These are phyloP conservation scores for Oldenlandia corymbosa DNA, from an alignment of 257 asterid species.

Conservation along the genomic window DNA sequence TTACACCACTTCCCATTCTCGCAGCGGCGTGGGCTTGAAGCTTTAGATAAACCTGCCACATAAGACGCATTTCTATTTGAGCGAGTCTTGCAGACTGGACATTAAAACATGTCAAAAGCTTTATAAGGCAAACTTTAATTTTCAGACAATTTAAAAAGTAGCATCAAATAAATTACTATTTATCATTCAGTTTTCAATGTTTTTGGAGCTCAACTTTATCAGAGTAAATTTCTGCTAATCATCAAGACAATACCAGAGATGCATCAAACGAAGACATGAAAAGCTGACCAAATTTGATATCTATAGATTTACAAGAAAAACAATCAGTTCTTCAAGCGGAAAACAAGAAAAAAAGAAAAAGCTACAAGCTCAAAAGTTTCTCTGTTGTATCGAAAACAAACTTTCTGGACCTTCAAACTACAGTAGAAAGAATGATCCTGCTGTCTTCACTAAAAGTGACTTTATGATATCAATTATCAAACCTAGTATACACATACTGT, in stretches of 20 bases:
- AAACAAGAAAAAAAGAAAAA: neutral
- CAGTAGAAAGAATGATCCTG: neutral
- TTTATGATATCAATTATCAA: neutral
- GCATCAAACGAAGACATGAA: neutral
- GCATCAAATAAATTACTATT: neutral
- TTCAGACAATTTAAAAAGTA: too few species aligned
- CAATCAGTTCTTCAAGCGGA: neutral
- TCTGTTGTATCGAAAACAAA: neutral
- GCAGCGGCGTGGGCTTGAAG: conserved; percentile 78
- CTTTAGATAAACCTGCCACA: conserved; percentile 77
- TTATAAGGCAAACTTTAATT: neutral
- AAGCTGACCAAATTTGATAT: neutral
- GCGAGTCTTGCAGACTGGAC: conserved; percentile 1
- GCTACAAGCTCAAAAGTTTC: neutral
- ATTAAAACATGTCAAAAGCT: neutral
- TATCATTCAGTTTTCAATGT: neutral
- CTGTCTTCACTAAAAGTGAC: neutral
- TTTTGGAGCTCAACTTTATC: neutral
- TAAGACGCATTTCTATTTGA: conserved; percentile 12
- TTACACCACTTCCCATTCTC: conserved; percentile 68
- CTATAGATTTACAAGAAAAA: neutral
- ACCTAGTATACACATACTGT: neutral
- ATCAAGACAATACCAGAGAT: neutral
- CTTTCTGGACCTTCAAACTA: neutral
- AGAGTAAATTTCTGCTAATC: conserved; percentile 5